phyloP scores from a whole-genome alignment of 2,329 filamentous ascomycete species.

The Xylaria sp. region DNA sequence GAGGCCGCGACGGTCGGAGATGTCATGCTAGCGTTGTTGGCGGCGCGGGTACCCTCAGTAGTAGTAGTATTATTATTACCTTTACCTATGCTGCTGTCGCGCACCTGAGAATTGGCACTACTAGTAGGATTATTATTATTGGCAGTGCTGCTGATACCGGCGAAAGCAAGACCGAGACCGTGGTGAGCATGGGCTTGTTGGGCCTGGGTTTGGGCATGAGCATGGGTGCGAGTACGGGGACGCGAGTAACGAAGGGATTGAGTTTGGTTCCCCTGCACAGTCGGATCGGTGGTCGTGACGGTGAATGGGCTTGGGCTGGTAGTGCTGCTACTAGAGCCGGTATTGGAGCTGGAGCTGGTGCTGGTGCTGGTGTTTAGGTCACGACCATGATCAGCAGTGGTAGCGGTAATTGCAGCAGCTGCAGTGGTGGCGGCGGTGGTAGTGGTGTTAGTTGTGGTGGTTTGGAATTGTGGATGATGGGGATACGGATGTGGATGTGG shows the following conservation, averaged over 20 bases:
- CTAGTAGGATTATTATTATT: slow-evolving; percentile 8
- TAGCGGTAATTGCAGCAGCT: not conserved
- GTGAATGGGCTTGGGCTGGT: not conserved
- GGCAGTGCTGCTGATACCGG: slow-evolving; percentile 14
- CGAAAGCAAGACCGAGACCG: slow-evolving; percentile 15
- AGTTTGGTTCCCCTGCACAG: slow-evolving; percentile 13
- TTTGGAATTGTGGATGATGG: slow-evolving; percentile 7
- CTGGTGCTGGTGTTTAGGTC: slow-evolving; percentile 1
- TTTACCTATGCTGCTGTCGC: slow-evolving; percentile 16
- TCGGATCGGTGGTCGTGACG: not conserved
- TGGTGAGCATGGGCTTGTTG: slow-evolving; percentile 26
- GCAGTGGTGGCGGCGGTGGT: not conserved
- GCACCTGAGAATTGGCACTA: slow-evolving; percentile 37
- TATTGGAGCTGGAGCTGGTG: slow-evolving; percentile 1
- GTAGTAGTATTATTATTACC: not conserved
- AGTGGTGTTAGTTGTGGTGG: not conserved
- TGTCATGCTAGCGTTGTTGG: slow-evolving; percentile 42
- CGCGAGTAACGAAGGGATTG: slow-evolving; percentile 20
- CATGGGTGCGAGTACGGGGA: slow-evolving; percentile 5
- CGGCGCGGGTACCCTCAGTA: slow-evolving; percentile 8
- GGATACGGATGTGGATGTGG: not conserved
- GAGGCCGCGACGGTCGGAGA: slow-evolving; percentile 48
- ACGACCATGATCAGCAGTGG: not conserved
- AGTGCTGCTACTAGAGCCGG: not conserved
- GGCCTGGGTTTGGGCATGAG: slow-evolving; percentile 1